Conservation (phyloP, 73 alveolate genomes). For the Diophrys sp. region DNA sequence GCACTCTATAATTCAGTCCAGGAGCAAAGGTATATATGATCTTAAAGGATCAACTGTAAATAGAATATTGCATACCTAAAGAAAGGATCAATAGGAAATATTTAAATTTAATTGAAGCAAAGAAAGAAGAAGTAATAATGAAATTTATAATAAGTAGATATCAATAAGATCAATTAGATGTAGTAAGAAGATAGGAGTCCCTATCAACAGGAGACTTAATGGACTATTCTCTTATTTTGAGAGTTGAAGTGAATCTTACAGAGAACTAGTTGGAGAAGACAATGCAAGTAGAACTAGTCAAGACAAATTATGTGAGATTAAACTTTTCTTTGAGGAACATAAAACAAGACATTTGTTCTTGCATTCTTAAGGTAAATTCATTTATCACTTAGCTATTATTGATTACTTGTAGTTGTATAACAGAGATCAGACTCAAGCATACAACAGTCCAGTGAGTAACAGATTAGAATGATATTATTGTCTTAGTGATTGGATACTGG, state of each 20-base stretch:
- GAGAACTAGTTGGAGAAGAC: conserved; percentile 9
- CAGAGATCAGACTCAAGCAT: conserved; percentile 8
- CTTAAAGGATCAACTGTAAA: conserved; percentile 88
- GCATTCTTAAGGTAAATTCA: conserved; percentile 52
- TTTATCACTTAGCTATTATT: conserved; percentile 83
- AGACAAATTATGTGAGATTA: conserved; percentile 5
- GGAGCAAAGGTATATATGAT: conserved; percentile 70
- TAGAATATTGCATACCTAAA: conserved; percentile 71
- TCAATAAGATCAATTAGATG: conserved; percentile 17
- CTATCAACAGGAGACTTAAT: conserved; percentile 19
- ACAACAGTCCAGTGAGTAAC: too few species aligned
- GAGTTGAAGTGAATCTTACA: conserved; percentile 43
- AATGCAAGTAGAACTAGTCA: conserved; percentile 4
- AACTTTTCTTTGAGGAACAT: not conserved
- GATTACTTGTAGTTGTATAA: conserved; percentile 87
- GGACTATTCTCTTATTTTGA: conserved; percentile 57
- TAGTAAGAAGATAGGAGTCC: conserved; percentile 37
- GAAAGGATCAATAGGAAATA: conserved; percentile 72
- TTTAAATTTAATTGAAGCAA: conserved; percentile 54
- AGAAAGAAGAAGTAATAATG: conserved; percentile 24
- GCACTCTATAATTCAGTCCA: conserved; percentile 66
- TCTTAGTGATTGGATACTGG: too few species aligned
- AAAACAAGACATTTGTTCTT: conserved; percentile 20
- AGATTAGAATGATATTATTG: too few species aligned
- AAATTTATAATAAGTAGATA: conserved; percentile 36